phyloP scores from a whole-genome alignment of 176 grass and related monocot genomes.

The Avena insularis region DNA sequence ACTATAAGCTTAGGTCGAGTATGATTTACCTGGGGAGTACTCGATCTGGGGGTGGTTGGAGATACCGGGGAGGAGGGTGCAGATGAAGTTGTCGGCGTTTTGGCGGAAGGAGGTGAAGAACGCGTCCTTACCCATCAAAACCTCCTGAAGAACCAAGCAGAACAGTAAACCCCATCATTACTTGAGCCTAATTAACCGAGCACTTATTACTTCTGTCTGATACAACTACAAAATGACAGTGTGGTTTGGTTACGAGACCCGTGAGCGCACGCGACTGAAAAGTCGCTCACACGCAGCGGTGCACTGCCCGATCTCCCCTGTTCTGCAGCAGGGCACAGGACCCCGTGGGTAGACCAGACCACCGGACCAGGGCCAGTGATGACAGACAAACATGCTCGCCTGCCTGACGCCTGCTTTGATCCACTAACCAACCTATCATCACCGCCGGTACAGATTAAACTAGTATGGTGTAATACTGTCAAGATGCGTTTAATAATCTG shows the following conservation, averaged over 20 bases:
- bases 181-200: neutral
- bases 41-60: slow-evolving; percentile 81
- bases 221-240: neutral
- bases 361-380: neutral
- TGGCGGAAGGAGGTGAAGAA: slow-evolving; percentile 77
- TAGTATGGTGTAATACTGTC: neutral
- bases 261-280: neutral
- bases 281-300: neutral
- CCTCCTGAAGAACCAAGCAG: slow-evolving; percentile 56
- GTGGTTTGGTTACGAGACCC: neutral
- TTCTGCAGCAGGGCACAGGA: neutral
- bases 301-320: neutral
- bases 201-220: neutral
- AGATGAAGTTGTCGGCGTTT: slow-evolving; percentile 96
- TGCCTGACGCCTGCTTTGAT: slow-evolving; percentile 6
- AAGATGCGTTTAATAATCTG: neutral
- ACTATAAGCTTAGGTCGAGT: no score
- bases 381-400: slow-evolving; percentile 33
- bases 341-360: neutral
- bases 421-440: slow-evolving; percentile 14
- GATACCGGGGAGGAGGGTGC: slow-evolving; percentile 85
- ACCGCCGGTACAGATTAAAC: neutral
- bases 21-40: slow-evolving; percentile 67
- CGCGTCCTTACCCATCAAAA: slow-evolving; percentile 90
- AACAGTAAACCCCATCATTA: neutral